Conservation (phyloP, 192 early-diverging fungal species). For the Umbelopsis vinacea region DNA sequence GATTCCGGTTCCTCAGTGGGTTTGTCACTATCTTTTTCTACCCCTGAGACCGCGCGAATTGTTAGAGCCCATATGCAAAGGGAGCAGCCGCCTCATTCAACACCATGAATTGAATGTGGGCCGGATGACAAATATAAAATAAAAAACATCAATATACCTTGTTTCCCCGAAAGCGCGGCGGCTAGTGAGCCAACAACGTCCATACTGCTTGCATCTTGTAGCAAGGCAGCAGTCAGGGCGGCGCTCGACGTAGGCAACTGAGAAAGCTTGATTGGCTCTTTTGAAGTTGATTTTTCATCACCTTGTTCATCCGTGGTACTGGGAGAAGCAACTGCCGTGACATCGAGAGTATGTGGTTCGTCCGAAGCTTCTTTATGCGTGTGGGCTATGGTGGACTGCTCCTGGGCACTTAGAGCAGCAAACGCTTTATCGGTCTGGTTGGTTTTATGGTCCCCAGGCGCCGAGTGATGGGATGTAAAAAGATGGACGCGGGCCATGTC, state of each 20-base stretch:
- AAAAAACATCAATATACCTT: slow-evolving; percentile 20
- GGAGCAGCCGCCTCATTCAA: background rate
- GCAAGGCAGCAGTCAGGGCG: slow-evolving; percentile 33
- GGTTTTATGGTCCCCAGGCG: slow-evolving; percentile 11
- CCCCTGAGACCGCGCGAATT: background rate
- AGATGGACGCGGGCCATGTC: slow-evolving; percentile 36
- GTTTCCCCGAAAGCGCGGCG: slow-evolving; percentile 25
- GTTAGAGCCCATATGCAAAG: background rate
- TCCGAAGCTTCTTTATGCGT: slow-evolving; percentile 15
- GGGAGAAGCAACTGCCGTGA: slow-evolving; percentile 26
- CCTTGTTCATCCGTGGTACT: background rate
- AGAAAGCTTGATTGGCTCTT: background rate
- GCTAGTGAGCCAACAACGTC: slow-evolving; percentile 26
- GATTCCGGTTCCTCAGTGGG: background rate
- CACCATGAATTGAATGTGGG: background rate
- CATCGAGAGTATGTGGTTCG: slow-evolving; percentile 25
- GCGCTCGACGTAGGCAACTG: slow-evolving; percentile 17
- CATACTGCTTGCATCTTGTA: slow-evolving; percentile 27
- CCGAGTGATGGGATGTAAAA: slow-evolving; percentile 26
- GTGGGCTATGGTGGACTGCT: slow-evolving; percentile 14
- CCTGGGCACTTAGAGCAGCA: slow-evolving; percentile 9
- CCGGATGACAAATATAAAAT: background rate
- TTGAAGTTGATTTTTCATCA: slow-evolving; percentile 6
- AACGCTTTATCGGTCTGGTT: slow-evolving; percentile 9
- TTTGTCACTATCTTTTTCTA: background rate